These are phyloP conservation scores for Emergomyces orientalis DNA, from an alignment of 2,329 filamentous ascomycete genomes.

Conservation along the genomic window DNA sequence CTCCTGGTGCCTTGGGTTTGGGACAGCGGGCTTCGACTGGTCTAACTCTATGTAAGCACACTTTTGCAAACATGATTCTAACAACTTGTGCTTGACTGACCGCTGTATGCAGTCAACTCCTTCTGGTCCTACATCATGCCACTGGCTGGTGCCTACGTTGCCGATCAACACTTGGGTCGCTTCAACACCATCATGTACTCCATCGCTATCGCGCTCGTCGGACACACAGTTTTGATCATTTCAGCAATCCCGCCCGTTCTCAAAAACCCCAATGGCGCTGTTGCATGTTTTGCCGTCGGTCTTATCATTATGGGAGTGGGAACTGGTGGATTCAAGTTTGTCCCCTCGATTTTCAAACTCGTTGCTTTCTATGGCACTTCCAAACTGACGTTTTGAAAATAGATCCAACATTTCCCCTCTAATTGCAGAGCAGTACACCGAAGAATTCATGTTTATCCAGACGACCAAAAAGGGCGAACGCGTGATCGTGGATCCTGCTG, in stretches of 20 bases:
- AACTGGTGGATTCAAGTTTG: slow-evolving; percentile 65
- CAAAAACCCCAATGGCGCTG: slow-evolving; percentile 46
- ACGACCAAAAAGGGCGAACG: slow-evolving; percentile 51
- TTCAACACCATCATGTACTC: slow-evolving; percentile 63
- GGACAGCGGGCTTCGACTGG: slow-evolving; percentile 49
- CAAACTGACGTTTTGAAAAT: neutral
- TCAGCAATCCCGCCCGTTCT: slow-evolving; percentile 57
- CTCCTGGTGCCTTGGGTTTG: slow-evolving; percentile 50
- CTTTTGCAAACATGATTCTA: neutral
- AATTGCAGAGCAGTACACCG: slow-evolving; percentile 60
- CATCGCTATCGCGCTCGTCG: slow-evolving; percentile 53
- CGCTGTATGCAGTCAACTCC: slow-evolving; percentile 40
- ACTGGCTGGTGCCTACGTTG: slow-evolving; percentile 49
- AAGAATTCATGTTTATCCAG: slow-evolving; percentile 49
- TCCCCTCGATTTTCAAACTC: neutral
- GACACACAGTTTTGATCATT: slow-evolving; percentile 57
- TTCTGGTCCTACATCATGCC: slow-evolving; percentile 56
- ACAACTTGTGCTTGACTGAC: neutral
- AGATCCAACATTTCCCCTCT: slow-evolving; percentile 61
- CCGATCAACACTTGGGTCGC: slow-evolving; percentile 56
- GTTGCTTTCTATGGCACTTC: neutral
- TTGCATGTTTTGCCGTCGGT: slow-evolving; percentile 55
- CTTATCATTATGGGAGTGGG: slow-evolving; percentile 63
- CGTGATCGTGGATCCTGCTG: slow-evolving; percentile 60
- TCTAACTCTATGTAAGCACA: slow-evolving; percentile 37